These are phyloP conservation scores for Euphorbia peplus DNA, from an alignment of 345 rosid species.

Conservation along the genomic window DNA sequence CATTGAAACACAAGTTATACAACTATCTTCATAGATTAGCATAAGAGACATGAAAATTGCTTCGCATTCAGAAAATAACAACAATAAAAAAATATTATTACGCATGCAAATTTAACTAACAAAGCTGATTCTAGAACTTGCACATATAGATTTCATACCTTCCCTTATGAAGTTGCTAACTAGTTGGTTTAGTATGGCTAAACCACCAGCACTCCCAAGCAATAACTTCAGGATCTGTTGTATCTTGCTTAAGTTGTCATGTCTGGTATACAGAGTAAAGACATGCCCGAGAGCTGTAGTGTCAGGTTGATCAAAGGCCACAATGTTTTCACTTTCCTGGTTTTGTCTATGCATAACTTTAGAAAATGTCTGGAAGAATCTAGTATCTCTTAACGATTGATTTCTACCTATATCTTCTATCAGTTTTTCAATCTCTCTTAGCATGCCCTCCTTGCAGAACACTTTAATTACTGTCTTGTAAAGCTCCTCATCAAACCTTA, in stretches of 20 bases:
- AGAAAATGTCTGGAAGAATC: slow-evolving; percentile 55
- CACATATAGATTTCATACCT: slow-evolving; percentile 34
- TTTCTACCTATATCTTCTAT: slow-evolving; percentile 43
- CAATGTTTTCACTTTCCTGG: slow-evolving; percentile 18
- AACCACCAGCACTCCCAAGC: slow-evolving; percentile 47
- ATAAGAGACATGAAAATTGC: not conserved
- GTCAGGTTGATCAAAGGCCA: slow-evolving; percentile 37
- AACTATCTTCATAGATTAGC: slow-evolving; percentile 5
- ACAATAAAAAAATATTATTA: not conserved
- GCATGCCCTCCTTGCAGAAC: slow-evolving; percentile 67
- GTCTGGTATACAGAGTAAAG: slow-evolving; percentile 44
- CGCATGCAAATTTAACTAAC: not conserved
- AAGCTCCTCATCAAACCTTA: slow-evolving; percentile 58
- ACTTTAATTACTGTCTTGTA: slow-evolving; percentile 47
- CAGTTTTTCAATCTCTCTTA: slow-evolving; percentile 44
- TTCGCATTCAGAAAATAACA: not conserved
- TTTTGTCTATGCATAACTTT: slow-evolving; percentile 32
- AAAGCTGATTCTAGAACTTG: not conserved
- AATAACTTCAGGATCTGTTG: slow-evolving; percentile 49
- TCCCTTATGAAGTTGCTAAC: slow-evolving; percentile 48
- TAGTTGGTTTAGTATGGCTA: slow-evolving; percentile 46
- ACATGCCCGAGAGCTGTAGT: slow-evolving; percentile 51
- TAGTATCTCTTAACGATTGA: slow-evolving; percentile 36
- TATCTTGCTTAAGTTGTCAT: slow-evolving; percentile 28
- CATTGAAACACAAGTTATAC: slow-evolving; percentile 15